phyloP scores from a whole-genome alignment of 2,329 filamentous ascomycete genomes.

The Colletotrichum chrysophilum region DNA sequence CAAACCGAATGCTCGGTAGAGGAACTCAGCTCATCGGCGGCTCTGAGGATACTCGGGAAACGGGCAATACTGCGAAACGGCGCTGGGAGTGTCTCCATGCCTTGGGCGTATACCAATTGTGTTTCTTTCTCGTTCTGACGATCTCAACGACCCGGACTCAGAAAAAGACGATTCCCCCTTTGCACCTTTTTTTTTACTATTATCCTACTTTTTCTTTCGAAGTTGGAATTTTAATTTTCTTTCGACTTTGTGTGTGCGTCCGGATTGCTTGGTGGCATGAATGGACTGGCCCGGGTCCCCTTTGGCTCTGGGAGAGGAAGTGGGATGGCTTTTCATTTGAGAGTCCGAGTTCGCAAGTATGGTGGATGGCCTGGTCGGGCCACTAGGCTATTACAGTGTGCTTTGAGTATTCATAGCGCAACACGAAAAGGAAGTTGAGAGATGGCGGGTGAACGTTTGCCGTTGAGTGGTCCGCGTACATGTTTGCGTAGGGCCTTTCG shows the following conservation, averaged over 20 bases:
- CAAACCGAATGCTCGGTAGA: slow-evolving; percentile 42
- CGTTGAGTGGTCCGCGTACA: slow-evolving; percentile 1
- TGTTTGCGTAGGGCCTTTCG: not conserved
- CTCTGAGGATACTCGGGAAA: slow-evolving; percentile 21
- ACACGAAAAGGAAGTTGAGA: slow-evolving; percentile 21
- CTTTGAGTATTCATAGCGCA: slow-evolving; percentile 15
- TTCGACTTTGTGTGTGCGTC: not conserved
- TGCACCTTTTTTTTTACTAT: slow-evolving; percentile 25
- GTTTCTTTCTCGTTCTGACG: slow-evolving; percentile 20
- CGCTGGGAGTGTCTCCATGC: slow-evolving; percentile 22
- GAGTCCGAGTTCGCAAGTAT: not conserved
- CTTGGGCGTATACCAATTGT: slow-evolving; percentile 25
- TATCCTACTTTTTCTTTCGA: slow-evolving; percentile 16
- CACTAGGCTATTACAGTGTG: not conserved
- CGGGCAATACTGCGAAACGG: slow-evolving; percentile 21
- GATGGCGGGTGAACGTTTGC: slow-evolving; percentile 3
- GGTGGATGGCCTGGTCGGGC: not conserved
- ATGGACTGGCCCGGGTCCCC: not conserved
- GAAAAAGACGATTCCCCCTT: slow-evolving; percentile 22
- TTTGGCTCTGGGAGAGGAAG: not conserved
- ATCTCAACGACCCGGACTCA: slow-evolving; percentile 19
- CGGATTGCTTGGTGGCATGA: not conserved
- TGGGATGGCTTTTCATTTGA: not conserved
- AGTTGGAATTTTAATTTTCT: slow-evolving; percentile 4
- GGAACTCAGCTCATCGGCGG: slow-evolving; percentile 24